A percentile compares a stretch with the other conserved stretches of the same genome.
phyloP scores from a whole-genome alignment of 768 basidiomycete species.

The Rhizopogon roseolus region DNA sequence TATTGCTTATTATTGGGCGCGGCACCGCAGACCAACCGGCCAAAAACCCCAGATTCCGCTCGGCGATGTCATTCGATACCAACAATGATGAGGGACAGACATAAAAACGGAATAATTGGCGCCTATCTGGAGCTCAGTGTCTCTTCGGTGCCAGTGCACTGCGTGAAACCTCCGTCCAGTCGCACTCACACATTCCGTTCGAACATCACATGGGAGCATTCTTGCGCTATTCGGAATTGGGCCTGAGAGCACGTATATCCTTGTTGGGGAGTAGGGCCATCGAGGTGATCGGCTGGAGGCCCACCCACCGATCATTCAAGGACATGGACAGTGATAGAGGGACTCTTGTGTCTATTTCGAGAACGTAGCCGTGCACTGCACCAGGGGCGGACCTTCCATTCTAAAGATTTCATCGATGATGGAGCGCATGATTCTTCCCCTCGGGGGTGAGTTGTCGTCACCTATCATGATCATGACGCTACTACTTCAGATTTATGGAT shows the following conservation, averaged over 20 bases:
- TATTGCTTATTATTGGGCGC: slow-evolving; percentile 8
- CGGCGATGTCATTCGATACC: slow-evolving; percentile 5
- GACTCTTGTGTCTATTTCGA: not conserved
- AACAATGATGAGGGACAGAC: not conserved
- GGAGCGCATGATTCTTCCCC: not conserved
- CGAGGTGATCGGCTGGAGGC: slow-evolving; percentile 3
- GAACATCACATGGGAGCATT: slow-evolving; percentile 17
- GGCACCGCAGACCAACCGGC: slow-evolving; percentile 10
- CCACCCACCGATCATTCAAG: not conserved
- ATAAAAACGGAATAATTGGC: not conserved
- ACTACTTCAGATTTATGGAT: not conserved
- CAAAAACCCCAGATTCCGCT: not conserved
- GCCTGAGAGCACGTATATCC: slow-evolving; percentile 15
- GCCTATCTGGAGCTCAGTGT: not conserved
- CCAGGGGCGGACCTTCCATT: not conserved
- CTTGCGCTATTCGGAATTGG: slow-evolving; percentile 2
- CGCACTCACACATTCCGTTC: slow-evolving; percentile 14
- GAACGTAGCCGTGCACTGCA: not conserved
- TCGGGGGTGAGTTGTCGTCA: not conserved
- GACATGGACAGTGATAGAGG: not conserved
- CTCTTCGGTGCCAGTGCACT: not conserved
- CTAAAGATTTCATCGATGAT: not conserved
- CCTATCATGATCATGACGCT: not conserved
- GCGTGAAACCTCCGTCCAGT: slow-evolving; percentile 1
- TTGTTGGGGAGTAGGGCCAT: slow-evolving; percentile 1